Conservation (phyloP, 352 stramenopile species). For the Phytophthora colocasiae region DNA sequence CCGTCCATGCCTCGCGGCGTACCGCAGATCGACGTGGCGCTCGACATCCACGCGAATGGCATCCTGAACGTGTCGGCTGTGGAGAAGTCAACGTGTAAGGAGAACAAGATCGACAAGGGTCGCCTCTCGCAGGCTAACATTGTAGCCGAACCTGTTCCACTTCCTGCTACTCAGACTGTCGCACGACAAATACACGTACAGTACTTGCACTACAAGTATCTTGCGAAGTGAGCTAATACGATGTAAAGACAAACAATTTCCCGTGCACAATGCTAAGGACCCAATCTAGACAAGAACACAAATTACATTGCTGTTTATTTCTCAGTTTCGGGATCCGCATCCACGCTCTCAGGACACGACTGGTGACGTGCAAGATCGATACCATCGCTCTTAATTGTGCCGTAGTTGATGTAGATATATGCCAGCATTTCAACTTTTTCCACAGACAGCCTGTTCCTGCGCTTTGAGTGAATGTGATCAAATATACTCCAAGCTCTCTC, state of each 20-base stretch:
- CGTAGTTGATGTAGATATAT: conserved; percentile 20
- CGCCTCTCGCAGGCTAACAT: too few species aligned
- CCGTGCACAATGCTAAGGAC: too few species aligned
- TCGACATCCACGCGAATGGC: conserved; percentile 89
- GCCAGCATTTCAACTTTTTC: conserved; percentile 16
- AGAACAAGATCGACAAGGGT: conserved; percentile 31
- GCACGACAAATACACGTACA: too few species aligned
- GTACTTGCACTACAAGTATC: too few species aligned
- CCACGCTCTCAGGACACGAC: conserved; percentile 5
- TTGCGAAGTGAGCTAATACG: too few species aligned
- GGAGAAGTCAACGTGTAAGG: conserved; percentile 95
- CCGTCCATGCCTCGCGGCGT: conserved; percentile 88
- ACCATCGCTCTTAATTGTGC: background rate
- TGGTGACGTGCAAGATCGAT: conserved; percentile 15
- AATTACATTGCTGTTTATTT: too few species aligned
- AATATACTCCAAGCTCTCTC: conserved; percentile 15
- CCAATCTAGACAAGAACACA: too few species aligned
- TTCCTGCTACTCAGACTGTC: too few species aligned
- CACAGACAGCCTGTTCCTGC: conserved; percentile 10
- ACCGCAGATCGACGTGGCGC: conserved; percentile 90
- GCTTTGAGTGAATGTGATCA: conserved; percentile 23
- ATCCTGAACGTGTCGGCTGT: conserved; percentile 94
- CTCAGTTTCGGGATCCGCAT: background rate
- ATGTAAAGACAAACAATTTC: too few species aligned
- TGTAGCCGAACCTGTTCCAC: too few species aligned